Evolutionary conservation across 2,329 filamentous ascomycete genomes (phyloP).

Genomic region (Hymenoscyphus repandus): DNA sequence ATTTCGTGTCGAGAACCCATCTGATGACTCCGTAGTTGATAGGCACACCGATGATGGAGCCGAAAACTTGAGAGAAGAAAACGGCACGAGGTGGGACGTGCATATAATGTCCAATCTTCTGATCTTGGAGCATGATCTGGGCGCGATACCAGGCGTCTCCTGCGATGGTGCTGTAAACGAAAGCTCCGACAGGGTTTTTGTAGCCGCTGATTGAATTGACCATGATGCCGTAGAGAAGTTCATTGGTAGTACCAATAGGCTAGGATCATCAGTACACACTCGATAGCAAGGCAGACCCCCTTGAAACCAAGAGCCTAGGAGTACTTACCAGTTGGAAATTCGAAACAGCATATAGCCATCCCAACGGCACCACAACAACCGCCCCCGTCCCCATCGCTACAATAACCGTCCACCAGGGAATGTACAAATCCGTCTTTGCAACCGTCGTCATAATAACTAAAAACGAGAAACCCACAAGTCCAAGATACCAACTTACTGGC

Average conservation of each 20-base stretch:
- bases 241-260: slow-evolving; percentile 54
- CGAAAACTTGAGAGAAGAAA: slow-evolving; percentile 58
- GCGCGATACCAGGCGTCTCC: slow-evolving; percentile 58
- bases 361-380: slow-evolving; percentile 50
- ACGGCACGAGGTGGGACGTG: slow-evolving; percentile 53
- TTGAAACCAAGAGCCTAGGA: too few relatives aligned
- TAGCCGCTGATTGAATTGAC: slow-evolving; percentile 44
- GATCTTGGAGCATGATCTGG: slow-evolving; percentile 54
- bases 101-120: slow-evolving; percentile 61
- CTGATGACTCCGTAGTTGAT: slow-evolving; percentile 57
- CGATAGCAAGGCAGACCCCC: too few relatives aligned
- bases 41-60: slow-evolving; percentile 52
- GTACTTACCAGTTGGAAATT: slow-evolving; percentile 40
- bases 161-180: slow-evolving; percentile 52
- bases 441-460: slow-evolving; percentile 46
- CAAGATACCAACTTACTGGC: slow-evolving; percentile 52
- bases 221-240: slow-evolving; percentile 56
- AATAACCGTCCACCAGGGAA: slow-evolving; percentile 56
- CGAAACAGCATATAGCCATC: slow-evolving; percentile 55
- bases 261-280: slow-evolving; percentile 16
- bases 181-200: slow-evolving; percentile 53
- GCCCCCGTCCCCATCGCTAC: slow-evolving; percentile 51
- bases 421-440: slow-evolving; percentile 47
- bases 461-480: slow-evolving; percentile 45
- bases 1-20: slow-evolving; percentile 54